Evolutionary conservation across 2,329 filamentous ascomycete genomes (phyloP).

Genomic region (Botryotinia globosa): DNA sequence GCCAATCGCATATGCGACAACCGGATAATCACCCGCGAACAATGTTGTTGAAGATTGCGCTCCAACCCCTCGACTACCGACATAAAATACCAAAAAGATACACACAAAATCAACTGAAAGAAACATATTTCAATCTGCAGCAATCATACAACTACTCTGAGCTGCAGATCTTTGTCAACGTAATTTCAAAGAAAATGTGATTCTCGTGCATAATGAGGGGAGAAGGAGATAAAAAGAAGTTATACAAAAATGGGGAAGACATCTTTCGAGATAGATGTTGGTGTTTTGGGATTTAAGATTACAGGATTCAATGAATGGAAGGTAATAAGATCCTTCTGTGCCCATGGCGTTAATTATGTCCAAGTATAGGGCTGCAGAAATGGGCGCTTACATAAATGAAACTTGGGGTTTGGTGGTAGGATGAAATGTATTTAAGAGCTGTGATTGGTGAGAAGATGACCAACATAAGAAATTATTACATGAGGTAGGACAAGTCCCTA

Average conservation of each 20-base stretch:
- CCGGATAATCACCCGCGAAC: slow-evolving; percentile 23
- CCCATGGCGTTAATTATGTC: not conserved
- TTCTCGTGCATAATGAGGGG: not conserved
- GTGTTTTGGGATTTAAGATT: slow-evolving; percentile 15
- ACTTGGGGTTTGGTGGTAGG: not conserved
- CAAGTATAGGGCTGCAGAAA: slow-evolving; percentile 11
- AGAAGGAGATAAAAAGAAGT: not conserved
- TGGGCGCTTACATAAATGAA: slow-evolving; percentile 17
- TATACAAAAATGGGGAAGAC: slow-evolving; percentile 11
- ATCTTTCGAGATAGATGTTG: not conserved
- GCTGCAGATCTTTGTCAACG: not conserved
- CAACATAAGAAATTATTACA: not conserved
- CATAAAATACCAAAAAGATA: not conserved
- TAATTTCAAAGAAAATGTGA: not conserved
- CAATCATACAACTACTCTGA: slow-evolving; percentile 2
- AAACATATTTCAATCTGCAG: slow-evolving; percentile 13
- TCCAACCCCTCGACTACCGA: not conserved
- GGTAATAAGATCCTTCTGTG: slow-evolving; percentile 5
- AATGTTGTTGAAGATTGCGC: slow-evolving; percentile 14
- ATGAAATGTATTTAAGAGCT: not conserved
- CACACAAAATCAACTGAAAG: not conserved
- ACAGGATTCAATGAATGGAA: slow-evolving; percentile 11
- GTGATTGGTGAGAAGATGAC: not conserved
- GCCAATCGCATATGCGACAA: slow-evolving; percentile 24
- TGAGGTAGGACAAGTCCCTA: not conserved